Conservation (phyloP, 2,329 filamentous ascomycete genomes). For the Fusarium sp. region DNA sequence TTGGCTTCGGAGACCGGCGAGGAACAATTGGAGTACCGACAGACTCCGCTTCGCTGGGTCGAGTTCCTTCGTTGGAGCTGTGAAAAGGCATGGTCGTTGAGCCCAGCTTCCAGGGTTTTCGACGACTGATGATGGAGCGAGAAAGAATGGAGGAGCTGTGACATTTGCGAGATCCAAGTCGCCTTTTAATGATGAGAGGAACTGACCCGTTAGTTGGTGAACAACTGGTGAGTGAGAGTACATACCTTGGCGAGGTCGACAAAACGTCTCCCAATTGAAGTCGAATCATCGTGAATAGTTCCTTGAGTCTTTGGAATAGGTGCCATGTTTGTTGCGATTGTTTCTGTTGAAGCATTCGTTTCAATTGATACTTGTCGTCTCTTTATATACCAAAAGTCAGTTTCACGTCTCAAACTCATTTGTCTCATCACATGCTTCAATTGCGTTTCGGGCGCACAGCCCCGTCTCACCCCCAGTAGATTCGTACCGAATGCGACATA, state of each 20-base stretch:
- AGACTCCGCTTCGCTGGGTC: constrained; percentile 57
- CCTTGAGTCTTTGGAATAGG: constrained; percentile 13
- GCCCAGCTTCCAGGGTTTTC: constrained; percentile 64
- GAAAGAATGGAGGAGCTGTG: constrained; percentile 62
- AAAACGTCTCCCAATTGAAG: constrained; percentile 29
- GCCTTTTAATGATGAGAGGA: constrained; percentile 53
- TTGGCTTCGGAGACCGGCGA: constrained; percentile 59
- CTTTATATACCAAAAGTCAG: constrained; percentile 4
- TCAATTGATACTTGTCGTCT: neutral
- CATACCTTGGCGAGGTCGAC: constrained; percentile 35
- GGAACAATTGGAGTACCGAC: constrained; percentile 59
- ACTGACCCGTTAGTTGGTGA: constrained; percentile 14
- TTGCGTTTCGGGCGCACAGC: constrained; percentile 24
- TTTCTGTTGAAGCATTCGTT: neutral
- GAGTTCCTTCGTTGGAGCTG: constrained; percentile 58
- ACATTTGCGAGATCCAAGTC: constrained; percentile 60
- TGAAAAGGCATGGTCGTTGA: constrained; percentile 59
- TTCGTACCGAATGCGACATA: constrained; percentile 1
- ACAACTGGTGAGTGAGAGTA: neutral
- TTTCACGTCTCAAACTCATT: neutral
- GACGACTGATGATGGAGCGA: constrained; percentile 61
- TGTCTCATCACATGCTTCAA: constrained; percentile 27
- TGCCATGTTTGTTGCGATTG: neutral
- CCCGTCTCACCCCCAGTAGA: neutral
- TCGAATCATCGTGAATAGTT: constrained; percentile 29